These are phyloP conservation scores for Fusarium caatingaense DNA, from an alignment of 2,329 filamentous ascomycete genomes.

Conservation along the genomic window DNA sequence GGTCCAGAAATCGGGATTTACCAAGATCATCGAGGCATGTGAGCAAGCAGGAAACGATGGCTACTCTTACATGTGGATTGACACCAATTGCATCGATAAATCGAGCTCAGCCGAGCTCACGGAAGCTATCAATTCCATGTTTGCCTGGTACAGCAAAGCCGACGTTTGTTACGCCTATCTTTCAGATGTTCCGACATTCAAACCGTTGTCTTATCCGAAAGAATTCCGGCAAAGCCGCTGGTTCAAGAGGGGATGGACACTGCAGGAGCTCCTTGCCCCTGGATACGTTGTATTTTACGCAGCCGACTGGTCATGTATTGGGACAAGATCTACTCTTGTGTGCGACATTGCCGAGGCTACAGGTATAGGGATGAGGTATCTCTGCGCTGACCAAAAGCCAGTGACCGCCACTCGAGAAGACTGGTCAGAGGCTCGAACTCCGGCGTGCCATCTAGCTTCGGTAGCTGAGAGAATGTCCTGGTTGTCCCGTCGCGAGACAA, in stretches of 20 bases:
- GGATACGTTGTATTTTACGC: neutral
- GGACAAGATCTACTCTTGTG: neutral
- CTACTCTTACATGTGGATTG: neutral
- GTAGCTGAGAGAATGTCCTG: neutral
- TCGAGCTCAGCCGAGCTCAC: neutral
- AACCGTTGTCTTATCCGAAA: neutral
- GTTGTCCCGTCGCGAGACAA: neutral
- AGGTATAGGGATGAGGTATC: neutral
- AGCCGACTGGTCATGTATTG: neutral
- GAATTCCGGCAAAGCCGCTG: neutral
- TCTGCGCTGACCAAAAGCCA: neutral
- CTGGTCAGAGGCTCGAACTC: rapidly evolving
- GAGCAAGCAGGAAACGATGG: neutral
- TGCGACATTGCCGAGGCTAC: neutral
- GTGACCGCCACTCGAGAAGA: neutral
- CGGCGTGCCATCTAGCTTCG: neutral
- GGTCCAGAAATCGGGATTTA: neutral
- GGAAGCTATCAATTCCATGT: neutral
- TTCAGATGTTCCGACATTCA: neutral
- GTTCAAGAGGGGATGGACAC: neutral
- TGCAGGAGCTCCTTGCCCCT: neutral
- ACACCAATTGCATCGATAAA: neutral
- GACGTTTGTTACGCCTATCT: neutral
- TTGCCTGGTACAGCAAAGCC: neutral
- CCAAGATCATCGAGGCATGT: neutral